Percentiles rank a stretch among this genome's conserved stretches.
These are phyloP conservation scores for Saraca asoca DNA, from an alignment of 331 rosid genomes.

Conservation along the genomic window DNA sequence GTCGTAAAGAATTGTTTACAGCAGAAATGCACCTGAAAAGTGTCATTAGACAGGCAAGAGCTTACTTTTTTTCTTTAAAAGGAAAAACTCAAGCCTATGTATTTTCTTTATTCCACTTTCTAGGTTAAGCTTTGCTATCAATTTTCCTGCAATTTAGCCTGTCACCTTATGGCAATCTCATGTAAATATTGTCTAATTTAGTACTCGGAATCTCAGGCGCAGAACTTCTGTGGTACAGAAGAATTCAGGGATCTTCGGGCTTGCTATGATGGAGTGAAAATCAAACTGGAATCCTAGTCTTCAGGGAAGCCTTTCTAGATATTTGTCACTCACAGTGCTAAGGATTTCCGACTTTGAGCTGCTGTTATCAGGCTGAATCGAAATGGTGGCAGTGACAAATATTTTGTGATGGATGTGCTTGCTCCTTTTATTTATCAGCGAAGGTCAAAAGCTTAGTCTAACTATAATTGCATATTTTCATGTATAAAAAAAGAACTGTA, in stretches of 20 bases:
- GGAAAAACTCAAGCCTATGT: not conserved
- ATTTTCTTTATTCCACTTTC: not conserved
- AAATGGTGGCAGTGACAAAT: no score
- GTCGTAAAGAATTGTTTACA: constrained; percentile 57
- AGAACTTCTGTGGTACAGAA: constrained; percentile 62
- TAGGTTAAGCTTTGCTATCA: not conserved
- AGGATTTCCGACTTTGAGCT: no score
- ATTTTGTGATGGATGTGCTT: no score
- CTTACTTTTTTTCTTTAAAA: not conserved
- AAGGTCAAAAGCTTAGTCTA: no score
- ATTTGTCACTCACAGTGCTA: no score
- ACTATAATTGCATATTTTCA: no score
- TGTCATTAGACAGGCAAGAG: constrained; percentile 76
- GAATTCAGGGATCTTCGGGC: constrained; percentile 70
- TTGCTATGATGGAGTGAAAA: constrained; percentile 65
- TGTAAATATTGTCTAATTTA: constrained; percentile 11
- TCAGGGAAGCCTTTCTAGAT: no score
- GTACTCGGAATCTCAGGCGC: constrained; percentile 54
- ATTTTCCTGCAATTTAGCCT: not conserved
- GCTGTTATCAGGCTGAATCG: no score
- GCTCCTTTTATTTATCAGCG: no score
- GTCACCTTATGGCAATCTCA: not conserved
- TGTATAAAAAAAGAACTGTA: no score
- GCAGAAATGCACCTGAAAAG: constrained; percentile 94
- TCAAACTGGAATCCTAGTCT: constrained; percentile 54